These are phyloP conservation scores for Thamnidium elegans DNA, from an alignment of 192 early-diverging fungal genomes.

Conservation along the genomic window DNA sequence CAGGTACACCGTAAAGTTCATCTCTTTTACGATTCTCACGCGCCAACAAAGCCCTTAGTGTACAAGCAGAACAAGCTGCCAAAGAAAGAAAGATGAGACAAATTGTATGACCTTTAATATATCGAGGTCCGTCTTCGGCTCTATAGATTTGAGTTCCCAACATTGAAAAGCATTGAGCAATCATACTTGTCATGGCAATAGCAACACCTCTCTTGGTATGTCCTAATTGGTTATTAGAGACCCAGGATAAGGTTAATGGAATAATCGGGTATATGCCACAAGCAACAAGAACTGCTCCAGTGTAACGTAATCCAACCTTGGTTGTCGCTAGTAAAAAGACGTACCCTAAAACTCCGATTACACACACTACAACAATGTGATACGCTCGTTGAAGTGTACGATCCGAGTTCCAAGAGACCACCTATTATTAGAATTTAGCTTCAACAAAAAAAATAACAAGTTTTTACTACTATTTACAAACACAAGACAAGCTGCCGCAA, in stretches of 20 bases:
- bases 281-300: conserved; percentile 28
- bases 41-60: conserved; percentile 23
- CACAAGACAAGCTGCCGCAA: conserved; percentile 32
- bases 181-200: conserved; percentile 46
- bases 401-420: conserved; percentile 48
- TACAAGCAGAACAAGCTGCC: conserved; percentile 17
- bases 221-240: conserved; percentile 57
- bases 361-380: conserved; percentile 35
- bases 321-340: conserved; percentile 39
- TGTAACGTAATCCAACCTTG: conserved; percentile 27
- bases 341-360: conserved; percentile 41
- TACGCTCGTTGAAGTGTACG: conserved; percentile 45
- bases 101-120: conserved; percentile 43
- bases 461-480: conserved; percentile 22
- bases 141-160: conserved; percentile 62
- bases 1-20: conserved; percentile 11
- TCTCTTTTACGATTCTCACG: conserved; percentile 35
- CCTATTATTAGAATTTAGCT: neutral
- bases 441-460: too few relatives aligned
- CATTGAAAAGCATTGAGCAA: conserved; percentile 49
- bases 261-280: conserved; percentile 45
- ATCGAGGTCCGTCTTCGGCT: conserved; percentile 47
- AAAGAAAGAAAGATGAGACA: conserved; percentile 25
- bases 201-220: conserved; percentile 59
- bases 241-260: conserved; percentile 47